Evolutionary conservation across 176 grass and related monocot species (phyloP).

Genomic region (Eremochloa ophiuroides): DNA sequence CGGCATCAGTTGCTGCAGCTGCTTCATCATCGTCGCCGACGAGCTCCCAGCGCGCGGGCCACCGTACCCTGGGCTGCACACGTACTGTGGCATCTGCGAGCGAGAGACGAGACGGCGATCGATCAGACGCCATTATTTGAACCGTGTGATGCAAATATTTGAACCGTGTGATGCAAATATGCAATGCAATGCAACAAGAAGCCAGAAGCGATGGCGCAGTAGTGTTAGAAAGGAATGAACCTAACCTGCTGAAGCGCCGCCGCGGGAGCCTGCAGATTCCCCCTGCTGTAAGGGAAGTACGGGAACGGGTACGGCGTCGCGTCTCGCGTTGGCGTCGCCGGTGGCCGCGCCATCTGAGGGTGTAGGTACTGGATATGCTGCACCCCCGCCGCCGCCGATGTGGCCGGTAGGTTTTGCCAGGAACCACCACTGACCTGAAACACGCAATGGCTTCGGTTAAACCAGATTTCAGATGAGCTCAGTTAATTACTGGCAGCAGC

Average conservation of each 20-base stretch:
- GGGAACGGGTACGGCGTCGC: slow-evolving; percentile 11
- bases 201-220: not conserved
- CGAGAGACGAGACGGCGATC: not conserved
- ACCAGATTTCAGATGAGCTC: not conserved
- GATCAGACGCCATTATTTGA: not conserved
- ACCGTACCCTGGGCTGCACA: slow-evolving; percentile 35
- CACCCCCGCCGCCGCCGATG: not conserved
- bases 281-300: slow-evolving; percentile 35
- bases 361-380: slow-evolving; percentile 46
- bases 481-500: not conserved
- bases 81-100: slow-evolving; percentile 42
- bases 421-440: slow-evolving; percentile 26
- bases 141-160: not conserved
- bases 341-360: not conserved
- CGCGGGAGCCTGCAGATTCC: not conserved
- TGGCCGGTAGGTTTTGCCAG: slow-evolving; percentile 19
- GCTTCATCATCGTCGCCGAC: slow-evolving; percentile 21
- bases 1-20: slow-evolving; percentile 22
- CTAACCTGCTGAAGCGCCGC: slow-evolving; percentile 38
- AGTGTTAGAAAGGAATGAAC: not conserved
- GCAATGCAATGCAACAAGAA: not conserved
- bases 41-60: not conserved
- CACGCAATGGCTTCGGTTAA: not conserved
- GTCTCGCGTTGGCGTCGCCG: not conserved
- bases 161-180: not conserved